These are phyloP conservation scores for Penicillium fimorum DNA, from an alignment of 495 filamentous ascomycete species.

Conservation along the genomic window DNA sequence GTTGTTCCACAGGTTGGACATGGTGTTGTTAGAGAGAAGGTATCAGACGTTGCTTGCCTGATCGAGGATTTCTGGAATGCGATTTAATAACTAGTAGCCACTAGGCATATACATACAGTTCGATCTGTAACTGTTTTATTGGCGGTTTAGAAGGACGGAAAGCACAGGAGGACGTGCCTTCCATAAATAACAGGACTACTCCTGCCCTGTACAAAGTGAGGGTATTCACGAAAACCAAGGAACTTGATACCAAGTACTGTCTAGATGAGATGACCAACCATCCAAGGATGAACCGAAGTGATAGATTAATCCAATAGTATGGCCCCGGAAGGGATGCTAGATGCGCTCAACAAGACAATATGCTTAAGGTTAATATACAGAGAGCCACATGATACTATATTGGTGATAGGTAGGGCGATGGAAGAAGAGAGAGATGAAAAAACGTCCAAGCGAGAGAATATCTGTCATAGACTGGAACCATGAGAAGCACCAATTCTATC, in stretches of 20 bases:
- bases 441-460: background rate
- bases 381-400: conserved; percentile 1
- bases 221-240: too few species aligned
- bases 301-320: background rate
- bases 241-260: background rate
- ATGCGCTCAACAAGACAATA: background rate
- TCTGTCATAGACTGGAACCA: background rate
- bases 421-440: background rate
- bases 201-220: too few species aligned
- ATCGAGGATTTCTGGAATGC: too few species aligned
- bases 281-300: background rate
- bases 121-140: too few species aligned
- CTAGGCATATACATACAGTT: too few species aligned
- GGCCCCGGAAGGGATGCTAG: background rate
- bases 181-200: too few species aligned
- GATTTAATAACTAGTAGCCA: too few species aligned
- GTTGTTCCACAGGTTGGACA: too few species aligned
- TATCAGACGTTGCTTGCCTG: too few species aligned
- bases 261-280: background rate
- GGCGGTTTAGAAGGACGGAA: too few species aligned
- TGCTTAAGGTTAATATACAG: conserved; percentile 4
- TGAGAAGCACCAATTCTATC: conserved; percentile 15
- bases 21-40: too few species aligned
- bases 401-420: conserved; percentile 1
- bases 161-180: too few species aligned